Conservation (phyloP, 1,139 yeast genomes). For the Nakaseomyces glabratus region DNA sequence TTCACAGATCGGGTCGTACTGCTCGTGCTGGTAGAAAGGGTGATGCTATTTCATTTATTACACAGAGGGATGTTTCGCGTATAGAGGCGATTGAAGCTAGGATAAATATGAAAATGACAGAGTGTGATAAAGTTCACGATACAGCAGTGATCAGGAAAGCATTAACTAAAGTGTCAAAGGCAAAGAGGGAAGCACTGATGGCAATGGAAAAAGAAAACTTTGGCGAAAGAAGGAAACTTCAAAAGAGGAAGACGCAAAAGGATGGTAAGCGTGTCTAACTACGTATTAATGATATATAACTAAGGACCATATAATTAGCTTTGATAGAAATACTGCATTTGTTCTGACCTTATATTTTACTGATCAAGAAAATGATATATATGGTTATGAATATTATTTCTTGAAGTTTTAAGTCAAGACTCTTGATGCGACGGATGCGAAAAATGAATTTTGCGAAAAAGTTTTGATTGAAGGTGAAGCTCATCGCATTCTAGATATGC, state of each 20-base stretch:
- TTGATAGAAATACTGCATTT: too few species aligned
- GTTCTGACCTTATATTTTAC: too few species aligned
- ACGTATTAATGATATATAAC: too few species aligned
- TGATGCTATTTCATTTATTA: slow-evolving; percentile 59
- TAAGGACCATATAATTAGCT: too few species aligned
- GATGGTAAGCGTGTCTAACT: too few species aligned
- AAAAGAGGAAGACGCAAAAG: slow-evolving; percentile 39
- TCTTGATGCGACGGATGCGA: too few species aligned
- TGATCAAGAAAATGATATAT: too few species aligned
- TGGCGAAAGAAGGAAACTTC: slow-evolving; percentile 61
- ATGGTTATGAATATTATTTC: too few species aligned
- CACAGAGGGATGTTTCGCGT: slow-evolving; percentile 77
- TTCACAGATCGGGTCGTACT: slow-evolving; percentile 98
- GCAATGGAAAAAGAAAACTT: slow-evolving; percentile 88
- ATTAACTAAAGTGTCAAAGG: slow-evolving; percentile 60
- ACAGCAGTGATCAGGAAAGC: slow-evolving; percentile 65
- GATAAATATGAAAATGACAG: slow-evolving; percentile 66
- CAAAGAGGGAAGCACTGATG: slow-evolving; percentile 83
- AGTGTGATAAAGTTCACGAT: slow-evolving; percentile 63
- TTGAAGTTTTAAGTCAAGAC: too few species aligned
- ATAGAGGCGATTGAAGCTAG: slow-evolving; percentile 81
- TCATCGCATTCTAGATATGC: too few species aligned
- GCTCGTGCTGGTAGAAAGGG: slow-evolving; percentile 96
- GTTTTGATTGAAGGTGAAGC: too few species aligned
- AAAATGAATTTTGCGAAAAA: too few species aligned